Evolutionary conservation across 2,329 filamentous ascomycete genomes (phyloP).

Genomic region (Periconia digitata): DNA sequence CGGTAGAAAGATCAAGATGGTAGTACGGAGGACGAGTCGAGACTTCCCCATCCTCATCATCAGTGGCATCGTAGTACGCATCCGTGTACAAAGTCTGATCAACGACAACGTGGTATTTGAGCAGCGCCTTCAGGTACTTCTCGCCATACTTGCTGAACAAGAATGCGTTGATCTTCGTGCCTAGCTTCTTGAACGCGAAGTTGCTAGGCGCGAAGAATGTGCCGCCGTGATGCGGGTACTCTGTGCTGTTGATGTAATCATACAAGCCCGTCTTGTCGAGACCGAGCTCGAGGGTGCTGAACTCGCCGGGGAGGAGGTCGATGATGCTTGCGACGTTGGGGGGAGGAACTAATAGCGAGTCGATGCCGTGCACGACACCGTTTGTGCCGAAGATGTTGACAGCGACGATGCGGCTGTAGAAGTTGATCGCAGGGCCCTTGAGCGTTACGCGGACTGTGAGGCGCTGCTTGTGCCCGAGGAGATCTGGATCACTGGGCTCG

Average conservation of each 20-base stretch:
- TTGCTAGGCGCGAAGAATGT: conserved; percentile 85
- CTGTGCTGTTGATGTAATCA: conserved; percentile 57
- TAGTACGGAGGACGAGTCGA: conserved; percentile 47
- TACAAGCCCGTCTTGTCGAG: conserved; percentile 73
- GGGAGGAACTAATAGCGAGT: conserved; percentile 76
- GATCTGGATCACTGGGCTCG: conserved; percentile 65
- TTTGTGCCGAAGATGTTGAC: conserved; percentile 74
- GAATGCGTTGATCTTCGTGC: conserved; percentile 75
- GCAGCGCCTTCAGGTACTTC: conserved; percentile 74
- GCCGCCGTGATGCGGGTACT: conserved; percentile 58
- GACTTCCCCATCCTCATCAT: conserved; percentile 19
- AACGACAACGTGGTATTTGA: conserved; percentile 76
- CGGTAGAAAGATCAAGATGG: conserved; percentile 72
- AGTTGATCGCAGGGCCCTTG: conserved; percentile 72
- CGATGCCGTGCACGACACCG: conserved; percentile 77
- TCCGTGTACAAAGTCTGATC: conserved; percentile 82
- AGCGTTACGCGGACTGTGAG: conserved; percentile 67
- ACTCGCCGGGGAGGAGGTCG: conserved; percentile 65
- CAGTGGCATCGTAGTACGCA: conserved; percentile 65
- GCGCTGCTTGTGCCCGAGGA: conserved; percentile 62
- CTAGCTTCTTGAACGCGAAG: conserved; percentile 75
- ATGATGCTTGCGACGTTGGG: conserved; percentile 66
- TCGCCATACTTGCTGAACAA: conserved; percentile 76
- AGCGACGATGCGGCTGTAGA: conserved; percentile 70
- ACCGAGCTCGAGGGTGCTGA: conserved; percentile 77